Evolutionary conservation across 78 protist species (phyloP).

Genomic region (Dictyostelium purpureum): DNA sequence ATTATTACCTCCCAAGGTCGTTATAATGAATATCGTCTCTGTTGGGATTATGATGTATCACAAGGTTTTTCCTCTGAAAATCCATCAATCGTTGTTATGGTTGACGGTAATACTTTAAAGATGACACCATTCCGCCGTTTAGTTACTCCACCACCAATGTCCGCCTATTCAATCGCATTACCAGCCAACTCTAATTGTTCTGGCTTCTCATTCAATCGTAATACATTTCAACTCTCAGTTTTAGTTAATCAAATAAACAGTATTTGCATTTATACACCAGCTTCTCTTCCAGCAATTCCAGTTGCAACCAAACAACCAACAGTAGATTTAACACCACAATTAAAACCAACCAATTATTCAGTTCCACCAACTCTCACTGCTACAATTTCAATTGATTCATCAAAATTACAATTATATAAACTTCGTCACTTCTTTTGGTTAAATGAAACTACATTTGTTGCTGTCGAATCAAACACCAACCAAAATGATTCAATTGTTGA

Average conservation of each 20-base stretch:
- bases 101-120: conserved; percentile 61
- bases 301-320: not conserved
- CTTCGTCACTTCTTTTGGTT: conserved; percentile 59
- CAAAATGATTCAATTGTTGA: conserved; percentile 3
- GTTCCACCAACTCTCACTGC: not conserved
- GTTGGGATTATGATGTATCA: conserved; percentile 65
- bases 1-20: not conserved
- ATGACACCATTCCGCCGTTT: conserved; percentile 68
- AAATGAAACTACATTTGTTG: not conserved
- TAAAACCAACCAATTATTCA: conserved; percentile 11
- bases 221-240: not conserved
- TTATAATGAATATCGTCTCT: conserved; percentile 15
- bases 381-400: not conserved
- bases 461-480: conserved; percentile 19
- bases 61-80: not conserved
- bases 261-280: conserved; percentile 40
- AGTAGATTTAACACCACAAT: not conserved
- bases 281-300: conserved; percentile 32
- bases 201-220: conserved; percentile 26
- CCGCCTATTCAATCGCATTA: not conserved
- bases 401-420: not conserved
- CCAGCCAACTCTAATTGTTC: not conserved
- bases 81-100: conserved; percentile 57
- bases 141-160: conserved; percentile 89
- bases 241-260: not conserved